Percentiles rank a stretch among this genome's conserved stretches.
phyloP scores from a whole-genome alignment of 129 eudicot species.

The Lonicera japonica region DNA sequence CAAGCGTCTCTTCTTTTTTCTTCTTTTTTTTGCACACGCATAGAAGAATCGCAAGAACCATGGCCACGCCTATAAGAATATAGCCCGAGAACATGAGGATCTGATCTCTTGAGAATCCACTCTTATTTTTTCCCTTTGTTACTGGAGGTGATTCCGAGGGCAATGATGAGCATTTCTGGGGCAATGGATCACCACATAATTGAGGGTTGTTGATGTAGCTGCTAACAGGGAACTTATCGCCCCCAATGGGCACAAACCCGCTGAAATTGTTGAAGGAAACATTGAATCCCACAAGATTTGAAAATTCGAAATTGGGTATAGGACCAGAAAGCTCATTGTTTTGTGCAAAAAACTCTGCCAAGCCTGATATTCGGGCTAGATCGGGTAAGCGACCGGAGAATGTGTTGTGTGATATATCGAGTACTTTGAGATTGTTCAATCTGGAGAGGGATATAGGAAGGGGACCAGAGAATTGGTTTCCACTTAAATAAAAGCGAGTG shows the following conservation, averaged over 20 bases:
- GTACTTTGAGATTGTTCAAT: constrained; percentile 11
- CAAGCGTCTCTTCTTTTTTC: constrained; percentile 7
- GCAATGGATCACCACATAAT: constrained; percentile 30
- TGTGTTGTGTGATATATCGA: constrained; percentile 27
- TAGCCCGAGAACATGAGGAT: constrained; percentile 35
- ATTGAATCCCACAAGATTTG: constrained; percentile 13
- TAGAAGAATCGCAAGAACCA: constrained; percentile 13
- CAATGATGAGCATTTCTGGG: constrained; percentile 23
- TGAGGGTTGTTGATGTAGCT: constrained; percentile 22
- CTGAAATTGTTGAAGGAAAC: constrained; percentile 26
- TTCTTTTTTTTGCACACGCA: constrained; percentile 35
- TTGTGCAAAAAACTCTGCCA: constrained; percentile 18
- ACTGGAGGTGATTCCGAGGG: not conserved
- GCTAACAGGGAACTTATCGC: not conserved
- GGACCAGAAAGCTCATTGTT: constrained; percentile 22
- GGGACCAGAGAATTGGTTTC: constrained; percentile 24
- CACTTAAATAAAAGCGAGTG: constrained; percentile 5
- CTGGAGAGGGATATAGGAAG: constrained; percentile 16
- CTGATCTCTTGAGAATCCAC: constrained; percentile 14
- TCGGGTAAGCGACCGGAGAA: constrained; percentile 27
- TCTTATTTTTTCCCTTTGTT: constrained; percentile 5
- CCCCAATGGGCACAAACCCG: constrained; percentile 26
- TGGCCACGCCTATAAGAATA: constrained; percentile 15
- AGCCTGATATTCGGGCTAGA: constrained; percentile 14
- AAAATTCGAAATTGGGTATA: constrained; percentile 19